Evolutionary conservation across 2,329 filamentous ascomycete genomes (phyloP), one percentile per base, ranked within the genome.

Genomic region (Nothopassalora personata): DNA sequence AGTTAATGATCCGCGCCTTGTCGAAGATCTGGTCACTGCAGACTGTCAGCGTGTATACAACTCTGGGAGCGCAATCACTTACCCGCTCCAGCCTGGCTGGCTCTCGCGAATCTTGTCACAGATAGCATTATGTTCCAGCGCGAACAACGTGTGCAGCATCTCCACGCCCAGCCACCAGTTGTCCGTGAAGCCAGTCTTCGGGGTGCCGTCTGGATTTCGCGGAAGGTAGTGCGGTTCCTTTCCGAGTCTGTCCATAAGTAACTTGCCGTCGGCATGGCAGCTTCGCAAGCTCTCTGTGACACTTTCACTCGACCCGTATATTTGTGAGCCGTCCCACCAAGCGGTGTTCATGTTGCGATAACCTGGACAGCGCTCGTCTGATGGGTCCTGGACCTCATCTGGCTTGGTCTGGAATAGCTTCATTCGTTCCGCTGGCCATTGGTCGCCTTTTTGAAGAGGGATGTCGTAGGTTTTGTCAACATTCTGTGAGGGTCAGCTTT

Each of bases 111-210:
- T 67, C 50, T 67, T 69, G 46, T 76, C 75, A 56, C 76, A 79
- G 45, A 80, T 74, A 10, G 75, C 65, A 52, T 80, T 79, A 61
- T 80, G 77, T 61, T 80, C 77, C 18, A 79, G 64, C 3, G 75
- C 77, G 60, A 79, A 78, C 1, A 78, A 68, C 1, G 77, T 80
- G 59, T 79, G 77, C 48, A 79, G 60, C 58, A 80, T 70, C 63
- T 80, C 77, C 53, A 79, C 70, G 0, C 77, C 78, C 1, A 78
- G 66, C 77, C 77, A 79, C 77, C 77, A 79, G 58, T 80, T 79
- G 28, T 72, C 67, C 43, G 67, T 68, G 65, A 79, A 79, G 1
- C 77, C 77, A 0, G 76, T 79, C 49, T 69, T 63, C 0, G 75
- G 73, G 28, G 72, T 74, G 1, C 75, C 75, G 19, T 74, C 61